Evolutionary conservation across 768 basidiomycete species (phyloP), one percentile per base, ranked within the genome.

Genomic region (Tylopilus cervinicoccineus): DNA sequence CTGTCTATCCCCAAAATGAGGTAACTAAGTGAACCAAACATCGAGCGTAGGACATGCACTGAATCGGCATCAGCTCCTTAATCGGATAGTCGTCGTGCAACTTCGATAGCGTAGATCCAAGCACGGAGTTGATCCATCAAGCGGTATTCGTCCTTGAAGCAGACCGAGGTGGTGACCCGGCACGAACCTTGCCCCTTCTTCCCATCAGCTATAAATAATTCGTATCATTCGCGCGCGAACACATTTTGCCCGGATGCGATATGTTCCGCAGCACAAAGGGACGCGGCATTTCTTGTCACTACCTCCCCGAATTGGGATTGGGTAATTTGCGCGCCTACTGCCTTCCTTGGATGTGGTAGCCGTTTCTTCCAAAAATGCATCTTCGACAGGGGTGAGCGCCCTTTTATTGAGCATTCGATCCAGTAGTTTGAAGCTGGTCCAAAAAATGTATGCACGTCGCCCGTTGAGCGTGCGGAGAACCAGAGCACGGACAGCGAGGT

Each of bases 391-490:
- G 16, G 66, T 64, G 9, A 50, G 34, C 48, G 64, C 17, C 55
- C 46, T 44, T 47, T 45, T 8, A 27, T 45, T 42, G 51, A 29
- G 13, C 27, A 20, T 12, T 64, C 57, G 41, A 36, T 34, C 38
- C 24, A 24, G 24, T 5, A 33, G 26, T 38, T 50, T 60, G 33
- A 45, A 56, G 33, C 36, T 48, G 11, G 66, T 56, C 83, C 83
- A 86, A 9, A 74, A 72, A 33, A 84, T 70, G 22, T 64, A 68
- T 0, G 78, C 65, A 2, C 84, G 76, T 61, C 85, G 82, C 23
- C 76, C 73, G 52, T 84, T 86, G 22, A 85, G 69, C 1, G 80
- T 70, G 24, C 77, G 76, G 28, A 86, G 66, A 9, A 72, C 72
- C 19, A 87, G 71, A 0, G 76, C 77, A 10, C 77, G 75, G 13